phyloP scores from a whole-genome alignment of 2,329 filamentous ascomycete species.

The Periglandula ipomoeae region DNA sequence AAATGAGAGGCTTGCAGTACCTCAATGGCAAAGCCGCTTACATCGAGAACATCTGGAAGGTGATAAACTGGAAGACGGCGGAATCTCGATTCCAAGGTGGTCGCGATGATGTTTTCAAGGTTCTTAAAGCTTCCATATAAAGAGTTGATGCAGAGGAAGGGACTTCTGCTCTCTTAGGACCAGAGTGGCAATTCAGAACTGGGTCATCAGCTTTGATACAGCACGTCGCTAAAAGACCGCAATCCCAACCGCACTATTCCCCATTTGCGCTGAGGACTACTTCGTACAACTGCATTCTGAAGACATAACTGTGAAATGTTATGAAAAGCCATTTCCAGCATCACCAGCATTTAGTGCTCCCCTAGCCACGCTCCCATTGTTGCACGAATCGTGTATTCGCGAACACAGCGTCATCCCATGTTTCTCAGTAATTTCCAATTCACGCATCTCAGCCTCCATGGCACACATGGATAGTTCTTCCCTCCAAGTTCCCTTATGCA shows the following conservation, averaged over 20 bases:
- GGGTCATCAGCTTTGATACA: too few relatives aligned
- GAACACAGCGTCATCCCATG: background rate
- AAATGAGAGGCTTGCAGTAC: conserved; percentile 45
- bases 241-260: too few relatives aligned
- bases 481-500: too few relatives aligned
- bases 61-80: conserved; percentile 68
- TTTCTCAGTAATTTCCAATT: background rate
- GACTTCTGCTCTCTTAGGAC: too few relatives aligned
- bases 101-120: conserved; percentile 36
- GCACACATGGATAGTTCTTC: too few relatives aligned
- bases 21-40: conserved; percentile 68
- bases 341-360: conserved; percentile 4
- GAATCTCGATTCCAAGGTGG: conserved; percentile 51
- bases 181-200: too few relatives aligned
- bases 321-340: conserved; percentile 1
- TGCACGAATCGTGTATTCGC: conserved; percentile 1
- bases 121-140: conserved; percentile 33
- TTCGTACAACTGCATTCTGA: background rate
- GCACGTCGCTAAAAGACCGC: too few relatives aligned
- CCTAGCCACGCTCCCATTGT: conserved; percentile 5
- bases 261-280: background rate
- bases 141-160: background rate
- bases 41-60: conserved; percentile 66
- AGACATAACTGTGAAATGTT: background rate
- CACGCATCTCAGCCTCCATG: background rate